Evolutionary conservation across 768 basidiomycete species (phyloP).

Genomic region (Tremella mesenterica): DNA sequence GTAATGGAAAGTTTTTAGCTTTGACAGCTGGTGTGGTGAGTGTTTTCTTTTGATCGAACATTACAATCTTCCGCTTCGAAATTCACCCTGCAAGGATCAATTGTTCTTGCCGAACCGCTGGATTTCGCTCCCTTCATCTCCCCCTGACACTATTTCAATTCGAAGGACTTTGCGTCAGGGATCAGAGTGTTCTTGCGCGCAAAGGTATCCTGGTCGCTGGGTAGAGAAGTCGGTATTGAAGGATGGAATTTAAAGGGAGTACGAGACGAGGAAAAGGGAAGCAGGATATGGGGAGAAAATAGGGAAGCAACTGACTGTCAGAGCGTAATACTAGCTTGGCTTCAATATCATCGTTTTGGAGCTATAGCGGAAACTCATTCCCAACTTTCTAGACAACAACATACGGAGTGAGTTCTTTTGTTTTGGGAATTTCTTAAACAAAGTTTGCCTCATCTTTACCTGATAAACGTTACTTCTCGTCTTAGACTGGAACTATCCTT

Average conservation of each 20-base stretch:
- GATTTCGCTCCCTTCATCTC: constrained; percentile 18
- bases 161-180: constrained; percentile 14
- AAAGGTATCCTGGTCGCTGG: no score
- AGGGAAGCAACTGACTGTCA: neutral
- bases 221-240: no score
- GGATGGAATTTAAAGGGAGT: no score
- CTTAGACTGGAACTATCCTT: no score
- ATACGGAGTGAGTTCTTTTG: neutral
- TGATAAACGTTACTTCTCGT: no score
- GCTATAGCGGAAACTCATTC: neutral
- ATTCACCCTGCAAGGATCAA: constrained; percentile 30
- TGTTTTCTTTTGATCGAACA: neutral
- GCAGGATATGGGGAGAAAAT: neutral
- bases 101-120: constrained; percentile 29
- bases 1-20: constrained; percentile 32
- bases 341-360: neutral
- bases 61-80: neutral
- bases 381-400: neutral
- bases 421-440: no score
- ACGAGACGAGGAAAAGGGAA: neutral
- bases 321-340: neutral
- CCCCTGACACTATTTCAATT: constrained; percentile 29
- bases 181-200: no score
- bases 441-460: no score
- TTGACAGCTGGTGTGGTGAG: constrained; percentile 26